phyloP scores from a whole-genome alignment of 352 stramenopile genomes.

The Phytophthora niederhauseri region DNA sequence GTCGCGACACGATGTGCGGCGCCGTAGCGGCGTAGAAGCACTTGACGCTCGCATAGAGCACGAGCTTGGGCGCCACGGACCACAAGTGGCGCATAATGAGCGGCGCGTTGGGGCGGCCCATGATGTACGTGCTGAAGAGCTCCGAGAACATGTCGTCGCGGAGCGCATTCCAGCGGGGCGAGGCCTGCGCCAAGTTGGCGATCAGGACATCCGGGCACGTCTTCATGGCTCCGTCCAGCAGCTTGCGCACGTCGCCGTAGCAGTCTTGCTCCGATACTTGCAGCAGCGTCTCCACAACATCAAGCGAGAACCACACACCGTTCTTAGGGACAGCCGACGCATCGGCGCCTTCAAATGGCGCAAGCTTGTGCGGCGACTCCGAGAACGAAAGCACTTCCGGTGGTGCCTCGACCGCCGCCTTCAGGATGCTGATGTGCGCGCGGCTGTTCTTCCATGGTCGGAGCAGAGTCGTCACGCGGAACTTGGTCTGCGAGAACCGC shows the following conservation, averaged over 20 bases:
- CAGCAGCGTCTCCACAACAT: slow-evolving; percentile 83
- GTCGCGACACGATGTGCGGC: slow-evolving; percentile 78
- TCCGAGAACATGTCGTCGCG: slow-evolving; percentile 90
- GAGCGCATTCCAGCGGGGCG: slow-evolving; percentile 80
- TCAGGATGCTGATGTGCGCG: slow-evolving; percentile 78
- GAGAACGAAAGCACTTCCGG: slow-evolving; percentile 81
- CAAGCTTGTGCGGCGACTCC: slow-evolving; percentile 81
- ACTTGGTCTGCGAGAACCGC: slow-evolving; percentile 82
- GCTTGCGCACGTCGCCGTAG: slow-evolving; percentile 81
- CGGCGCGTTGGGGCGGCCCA: slow-evolving; percentile 84
- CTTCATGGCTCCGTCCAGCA: slow-evolving; percentile 85
- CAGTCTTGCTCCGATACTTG: slow-evolving; percentile 84
- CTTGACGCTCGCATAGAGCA: slow-evolving; percentile 88
- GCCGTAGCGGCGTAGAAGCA: slow-evolving; percentile 85
- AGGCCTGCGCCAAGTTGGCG: slow-evolving; percentile 80
- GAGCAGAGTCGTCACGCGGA: slow-evolving; percentile 72
- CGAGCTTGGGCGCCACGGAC: slow-evolving; percentile 86
- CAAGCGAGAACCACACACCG: slow-evolving; percentile 87
- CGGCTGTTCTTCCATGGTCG: slow-evolving; percentile 82
- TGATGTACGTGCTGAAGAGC: slow-evolving; percentile 87
- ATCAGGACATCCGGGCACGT: slow-evolving; percentile 87
- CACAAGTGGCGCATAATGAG: slow-evolving; percentile 90
- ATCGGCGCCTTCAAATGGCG: slow-evolving; percentile 87
- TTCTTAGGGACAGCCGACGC: slow-evolving; percentile 86
- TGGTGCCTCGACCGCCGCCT: slow-evolving; percentile 80